Percentiles rank a stretch among this genome's conserved stretches.
Evolutionary conservation across 139 green algal genomes (phyloP).

Genomic region (Astrephomene gubernaculifera): DNA sequence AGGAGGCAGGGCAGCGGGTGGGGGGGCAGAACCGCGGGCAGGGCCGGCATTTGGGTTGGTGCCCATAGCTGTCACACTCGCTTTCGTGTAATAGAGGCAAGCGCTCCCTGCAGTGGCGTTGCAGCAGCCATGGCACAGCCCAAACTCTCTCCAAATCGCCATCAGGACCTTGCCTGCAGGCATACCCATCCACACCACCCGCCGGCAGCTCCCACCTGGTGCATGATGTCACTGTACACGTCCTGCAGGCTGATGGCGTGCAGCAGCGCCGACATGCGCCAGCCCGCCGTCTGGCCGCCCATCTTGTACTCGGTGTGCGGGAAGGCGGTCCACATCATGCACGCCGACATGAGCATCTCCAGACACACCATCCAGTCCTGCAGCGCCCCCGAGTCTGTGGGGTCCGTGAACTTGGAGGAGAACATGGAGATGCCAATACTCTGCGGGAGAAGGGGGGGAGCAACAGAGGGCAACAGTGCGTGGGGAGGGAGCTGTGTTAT

Average conservation of each 20-base stretch:
- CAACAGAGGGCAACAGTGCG: too few relatives aligned
- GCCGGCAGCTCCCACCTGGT: slow-evolving; percentile 66
- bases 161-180: too few relatives aligned
- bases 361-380: slow-evolving; percentile 96
- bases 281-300: slow-evolving; percentile 52
- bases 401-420: slow-evolving; percentile 64
- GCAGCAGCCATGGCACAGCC: too few relatives aligned
- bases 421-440: slow-evolving; percentile 78
- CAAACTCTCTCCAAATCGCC: too few relatives aligned
- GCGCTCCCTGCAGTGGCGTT: too few relatives aligned
- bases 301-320: slow-evolving; percentile 85
- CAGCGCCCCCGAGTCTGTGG: slow-evolving; percentile 80
- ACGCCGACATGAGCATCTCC: slow-evolving; percentile 92
- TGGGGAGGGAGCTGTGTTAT: too few relatives aligned
- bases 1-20: not conserved
- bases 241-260: slow-evolving; percentile 92
- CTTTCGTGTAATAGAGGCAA: too few relatives aligned
- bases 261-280: slow-evolving; percentile 64
- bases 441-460: slow-evolving; percentile 48
- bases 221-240: slow-evolving; percentile 89
- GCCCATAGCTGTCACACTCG: too few relatives aligned
- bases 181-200: not conserved
- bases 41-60: too few relatives aligned
- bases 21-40: too few relatives aligned
- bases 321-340: slow-evolving; percentile 92